Evolutionary conservation across 805 yeast genomes (phyloP).

Genomic region (Ogataea paraovalis): DNA sequence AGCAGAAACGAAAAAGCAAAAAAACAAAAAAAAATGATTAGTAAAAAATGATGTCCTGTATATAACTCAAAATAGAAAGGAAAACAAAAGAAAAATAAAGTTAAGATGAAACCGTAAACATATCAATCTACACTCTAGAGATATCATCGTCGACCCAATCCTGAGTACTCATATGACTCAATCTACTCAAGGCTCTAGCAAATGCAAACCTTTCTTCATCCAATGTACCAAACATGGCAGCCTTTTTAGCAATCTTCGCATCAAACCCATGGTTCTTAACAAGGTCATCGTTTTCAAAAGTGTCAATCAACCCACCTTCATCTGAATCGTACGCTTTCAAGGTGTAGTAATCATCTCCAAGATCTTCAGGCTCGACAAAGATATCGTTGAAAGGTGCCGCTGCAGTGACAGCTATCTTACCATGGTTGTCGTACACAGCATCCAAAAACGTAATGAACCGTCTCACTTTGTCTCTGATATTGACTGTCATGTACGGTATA

Average conservation of each 20-base stretch:
- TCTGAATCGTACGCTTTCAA: constrained; percentile 24
- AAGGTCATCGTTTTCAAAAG: constrained; percentile 51
- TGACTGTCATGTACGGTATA: constrained; percentile 77
- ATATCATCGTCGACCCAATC: constrained; percentile 70
- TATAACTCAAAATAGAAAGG: neutral
- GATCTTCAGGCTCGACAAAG: constrained; percentile 76
- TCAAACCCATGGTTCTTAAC: constrained; percentile 77
- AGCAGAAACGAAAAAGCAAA: neutral
- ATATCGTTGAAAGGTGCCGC: constrained; percentile 81
- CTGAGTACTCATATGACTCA: constrained; percentile 89
- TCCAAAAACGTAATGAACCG: constrained; percentile 92
- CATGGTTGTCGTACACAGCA: constrained; percentile 91
- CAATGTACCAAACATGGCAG: constrained; percentile 68
- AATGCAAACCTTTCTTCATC: constrained; percentile 97
- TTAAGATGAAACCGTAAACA: neutral
- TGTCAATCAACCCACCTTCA: constrained; percentile 28
- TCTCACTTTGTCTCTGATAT: constrained; percentile 79
- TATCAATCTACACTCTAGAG: neutral
- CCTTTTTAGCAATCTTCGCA: constrained; percentile 63
- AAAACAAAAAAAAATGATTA: neutral
- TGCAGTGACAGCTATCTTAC: constrained; percentile 83
- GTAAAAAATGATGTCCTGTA: neutral
- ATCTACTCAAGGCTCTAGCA: constrained; percentile 87
- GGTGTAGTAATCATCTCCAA: constrained; percentile 43
- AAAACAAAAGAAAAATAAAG: neutral